These are phyloP conservation scores for Trichoderma gracile DNA, from an alignment of 2,329 filamentous ascomycete species.

Conservation along the genomic window DNA sequence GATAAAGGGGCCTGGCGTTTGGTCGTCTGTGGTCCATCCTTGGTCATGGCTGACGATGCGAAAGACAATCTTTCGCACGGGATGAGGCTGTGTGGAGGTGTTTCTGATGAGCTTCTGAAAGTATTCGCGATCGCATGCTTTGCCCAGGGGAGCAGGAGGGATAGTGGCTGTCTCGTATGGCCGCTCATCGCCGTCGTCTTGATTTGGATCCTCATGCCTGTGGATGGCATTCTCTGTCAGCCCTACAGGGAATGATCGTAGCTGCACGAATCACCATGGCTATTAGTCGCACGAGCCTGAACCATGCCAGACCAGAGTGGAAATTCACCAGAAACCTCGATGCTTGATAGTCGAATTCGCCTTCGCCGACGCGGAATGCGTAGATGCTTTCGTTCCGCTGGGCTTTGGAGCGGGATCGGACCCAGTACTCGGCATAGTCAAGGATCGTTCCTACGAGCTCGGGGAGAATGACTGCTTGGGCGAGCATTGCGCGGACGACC, in stretches of 20 bases:
- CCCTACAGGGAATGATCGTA: slow-evolving; percentile 22
- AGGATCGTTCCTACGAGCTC: slow-evolving; percentile 59
- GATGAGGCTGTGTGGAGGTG: slow-evolving; percentile 46
- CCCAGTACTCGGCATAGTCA: slow-evolving; percentile 65
- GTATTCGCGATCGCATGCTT: slow-evolving; percentile 29
- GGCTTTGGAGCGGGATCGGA: slow-evolving; percentile 45
- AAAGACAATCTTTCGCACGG: slow-evolving; percentile 64
- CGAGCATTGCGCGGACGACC: slow-evolving; percentile 50
- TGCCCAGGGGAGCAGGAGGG: not conserved
- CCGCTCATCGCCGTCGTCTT: not conserved
- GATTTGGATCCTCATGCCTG: not conserved
- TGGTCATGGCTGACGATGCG: slow-evolving; percentile 59
- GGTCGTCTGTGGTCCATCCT: slow-evolving; percentile 49
- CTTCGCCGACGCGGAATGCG: not conserved
- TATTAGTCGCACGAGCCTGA: not conserved
- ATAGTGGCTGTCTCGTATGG: not conserved
- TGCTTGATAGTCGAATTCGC: not conserved
- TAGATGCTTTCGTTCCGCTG: slow-evolving; percentile 26
- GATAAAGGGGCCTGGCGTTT: slow-evolving; percentile 30
- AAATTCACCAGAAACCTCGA: slow-evolving; percentile 9
- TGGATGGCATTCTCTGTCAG: not conserved
- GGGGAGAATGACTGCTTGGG: slow-evolving; percentile 48
- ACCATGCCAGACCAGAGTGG: not conserved
- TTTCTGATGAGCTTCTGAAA: slow-evolving; percentile 42
- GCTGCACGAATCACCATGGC: not conserved